Evolutionary conservation across 495 filamentous ascomycete genomes (phyloP).

Genomic region (Neurospora pannonica): DNA sequence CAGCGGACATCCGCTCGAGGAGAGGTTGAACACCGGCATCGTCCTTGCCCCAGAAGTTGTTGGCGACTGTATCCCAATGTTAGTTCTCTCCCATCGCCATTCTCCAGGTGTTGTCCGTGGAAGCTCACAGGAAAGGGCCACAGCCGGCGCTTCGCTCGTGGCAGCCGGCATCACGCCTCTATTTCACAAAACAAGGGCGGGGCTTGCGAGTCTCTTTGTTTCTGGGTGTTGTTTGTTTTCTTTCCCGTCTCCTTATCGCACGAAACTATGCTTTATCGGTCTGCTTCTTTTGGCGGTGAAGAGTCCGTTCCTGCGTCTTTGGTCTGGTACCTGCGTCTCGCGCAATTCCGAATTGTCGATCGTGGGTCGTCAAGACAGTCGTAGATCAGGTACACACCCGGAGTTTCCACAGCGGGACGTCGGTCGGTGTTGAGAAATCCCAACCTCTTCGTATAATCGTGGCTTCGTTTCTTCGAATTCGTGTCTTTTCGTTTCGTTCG

Average conservation of each 20-base stretch:
- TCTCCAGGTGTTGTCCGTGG: neutral
- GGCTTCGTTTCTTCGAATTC: neutral
- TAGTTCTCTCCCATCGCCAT: neutral
- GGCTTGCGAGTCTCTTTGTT: neutral
- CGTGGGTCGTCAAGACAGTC: neutral
- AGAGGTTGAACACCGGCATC: slow-evolving; percentile 91
- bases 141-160: slow-evolving; percentile 30
- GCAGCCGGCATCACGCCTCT: slow-evolving; percentile 24
- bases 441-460: neutral
- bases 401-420: neutral
- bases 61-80: slow-evolving; percentile 56
- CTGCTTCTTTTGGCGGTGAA: neutral
- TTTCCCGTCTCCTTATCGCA: neutral
- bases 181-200: neutral
- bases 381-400: neutral
- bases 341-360: neutral
- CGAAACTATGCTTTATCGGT: neutral
- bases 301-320: neutral
- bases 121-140: slow-evolving; percentile 37
- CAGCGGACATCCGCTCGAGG: slow-evolving; percentile 90
- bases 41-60: slow-evolving; percentile 99
- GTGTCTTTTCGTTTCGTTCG: neutral
- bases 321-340: neutral
- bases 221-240: neutral
- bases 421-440: neutral